Evolutionary conservation across 805 yeast genomes (phyloP).

Genomic region (Barnettozyma botsteinii): DNA sequence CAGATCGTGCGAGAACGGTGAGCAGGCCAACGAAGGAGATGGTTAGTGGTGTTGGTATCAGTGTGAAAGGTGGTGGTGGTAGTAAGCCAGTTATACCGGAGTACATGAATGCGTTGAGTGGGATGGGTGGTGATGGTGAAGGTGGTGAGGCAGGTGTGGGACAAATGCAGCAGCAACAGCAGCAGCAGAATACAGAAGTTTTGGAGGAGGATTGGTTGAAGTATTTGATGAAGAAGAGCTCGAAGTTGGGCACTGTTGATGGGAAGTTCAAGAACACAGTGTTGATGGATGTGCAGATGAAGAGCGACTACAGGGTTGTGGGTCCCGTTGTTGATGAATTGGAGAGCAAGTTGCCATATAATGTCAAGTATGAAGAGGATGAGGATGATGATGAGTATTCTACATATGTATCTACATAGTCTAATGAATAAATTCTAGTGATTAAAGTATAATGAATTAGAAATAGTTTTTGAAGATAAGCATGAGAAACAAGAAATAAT

Average conservation of each 20-base stretch:
- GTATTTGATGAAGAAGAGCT: constrained; percentile 27
- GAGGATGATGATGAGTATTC: not conserved
- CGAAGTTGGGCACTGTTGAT: constrained; percentile 14
- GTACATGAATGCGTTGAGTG: constrained; percentile 20
- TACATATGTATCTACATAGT: too few species aligned
- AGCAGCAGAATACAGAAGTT: too few species aligned
- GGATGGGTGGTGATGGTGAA: too few species aligned
- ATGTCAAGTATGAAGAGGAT: not conserved
- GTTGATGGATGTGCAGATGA: constrained; percentile 8
- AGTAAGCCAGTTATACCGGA: constrained; percentile 26
- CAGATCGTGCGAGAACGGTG: constrained; percentile 37
- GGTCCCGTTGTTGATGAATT: constrained; percentile 17
- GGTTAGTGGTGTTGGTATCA: constrained; percentile 12
- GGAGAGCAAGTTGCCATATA: constrained; percentile 15
- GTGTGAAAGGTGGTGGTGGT: constrained; percentile 12
- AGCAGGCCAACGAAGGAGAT: constrained; percentile 30
- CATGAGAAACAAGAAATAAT: too few species aligned
- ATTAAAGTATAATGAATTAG: too few species aligned
- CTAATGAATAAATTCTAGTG: too few species aligned
- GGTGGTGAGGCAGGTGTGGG: not conserved
- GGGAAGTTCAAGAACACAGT: constrained; percentile 20
- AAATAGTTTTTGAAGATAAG: too few species aligned
- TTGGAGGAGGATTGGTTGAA: constrained; percentile 33
- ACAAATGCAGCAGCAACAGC: too few species aligned
- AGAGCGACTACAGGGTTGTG: constrained; percentile 14